Evolutionary conservation across 1,284 basidiomycete genomes (phyloP).

Genomic region (Xerocomus nothofagi): DNA sequence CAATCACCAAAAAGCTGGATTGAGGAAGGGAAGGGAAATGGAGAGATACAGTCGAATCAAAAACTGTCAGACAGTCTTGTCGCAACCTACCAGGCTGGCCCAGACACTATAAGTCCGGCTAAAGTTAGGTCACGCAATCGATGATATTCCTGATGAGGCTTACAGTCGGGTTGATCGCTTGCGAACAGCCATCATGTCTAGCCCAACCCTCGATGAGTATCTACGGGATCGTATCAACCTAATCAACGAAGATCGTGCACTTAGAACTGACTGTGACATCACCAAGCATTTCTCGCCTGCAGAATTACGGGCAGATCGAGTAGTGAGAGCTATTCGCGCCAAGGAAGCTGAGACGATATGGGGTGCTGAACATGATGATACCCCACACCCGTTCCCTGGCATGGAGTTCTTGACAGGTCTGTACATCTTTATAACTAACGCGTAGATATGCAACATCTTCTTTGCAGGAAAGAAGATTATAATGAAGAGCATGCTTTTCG

Average conservation of each 20-base stretch:
- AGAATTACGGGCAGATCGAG: conserved; percentile 53
- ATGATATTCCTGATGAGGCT: too few relatives aligned
- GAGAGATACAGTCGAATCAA: too few relatives aligned
- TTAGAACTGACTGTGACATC: conserved; percentile 39
- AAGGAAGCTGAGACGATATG: conserved; percentile 56
- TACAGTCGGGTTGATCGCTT: background rate
- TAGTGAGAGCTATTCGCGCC: conserved; percentile 52
- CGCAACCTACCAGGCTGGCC: too few relatives aligned
- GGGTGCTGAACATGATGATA: conserved; percentile 48
- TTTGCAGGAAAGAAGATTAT: conserved; percentile 55
- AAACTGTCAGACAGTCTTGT: too few relatives aligned
- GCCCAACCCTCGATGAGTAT: conserved; percentile 37
- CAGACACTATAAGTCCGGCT: too few relatives aligned
- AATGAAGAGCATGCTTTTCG: conserved; percentile 52
- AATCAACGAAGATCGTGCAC: conserved; percentile 50
- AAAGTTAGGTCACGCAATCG: too few relatives aligned
- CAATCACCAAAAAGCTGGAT: too few relatives aligned
- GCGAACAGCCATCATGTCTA: conserved; percentile 6
- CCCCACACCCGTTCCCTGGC: conserved; percentile 64
- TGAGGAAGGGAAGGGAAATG: too few relatives aligned
- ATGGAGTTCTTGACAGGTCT: conserved; percentile 72
- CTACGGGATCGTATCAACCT: conserved; percentile 42
- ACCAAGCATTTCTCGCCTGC: conserved; percentile 34
- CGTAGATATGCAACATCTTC: background rate
- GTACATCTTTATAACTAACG: background rate